Base-by-base conservation (phyloP, 2,329 filamentous ascomycete species). In the Cladorrhinum sp. region DNA sequence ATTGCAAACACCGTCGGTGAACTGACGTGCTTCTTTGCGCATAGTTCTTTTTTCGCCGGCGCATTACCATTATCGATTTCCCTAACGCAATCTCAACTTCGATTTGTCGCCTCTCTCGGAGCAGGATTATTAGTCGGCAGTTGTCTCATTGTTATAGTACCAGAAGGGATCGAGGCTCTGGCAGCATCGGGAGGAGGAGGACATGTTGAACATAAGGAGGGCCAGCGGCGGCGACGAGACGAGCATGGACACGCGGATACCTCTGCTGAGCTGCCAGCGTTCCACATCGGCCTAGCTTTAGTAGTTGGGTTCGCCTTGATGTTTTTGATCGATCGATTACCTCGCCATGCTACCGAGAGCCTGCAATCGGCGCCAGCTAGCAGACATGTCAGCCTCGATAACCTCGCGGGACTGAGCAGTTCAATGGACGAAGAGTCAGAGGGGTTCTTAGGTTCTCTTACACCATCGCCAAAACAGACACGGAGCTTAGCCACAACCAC, bases 111-210 rank as follows among this genome's bases (percentile, higher is more conserved):
- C 22, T 93, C 92, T 60, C 85, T 98, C 72, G 95, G 95, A 57
- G 92, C 96, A 74, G 95, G 95, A 50, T 90, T 99, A 55, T 81
- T 99, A 8, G 93, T 99, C 16, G 95, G 95, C 36, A 98, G 95
- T 25, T 93, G 93, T 1, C 83, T 99, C 65, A 93, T 98, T 65
- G 92, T 99, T 29, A 98, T 99, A 71, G 96, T 99, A 69, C 95
- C 95, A 0, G 95, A 99, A 75, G 95, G 95, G 38, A 88, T 98
- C 62, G 93, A 97, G 72, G 93, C 95, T 2, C 83, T 97, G 60
- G 91, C 95, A 67, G 86, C 81, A 13, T 77, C 82, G 2, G 74
- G 76, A 1, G 72, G 54, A 41, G 24, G 22, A 27, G 1, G 32
- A 25, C 5, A n/a, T 49, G 1, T 55, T 45, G 41, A 45, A 22